A percentile compares a stretch with the other conserved stretches of the same genome.
Conservation (phyloP, 2,329 filamentous ascomycete genomes). For the Hymenoscyphus infarciens region DNA sequence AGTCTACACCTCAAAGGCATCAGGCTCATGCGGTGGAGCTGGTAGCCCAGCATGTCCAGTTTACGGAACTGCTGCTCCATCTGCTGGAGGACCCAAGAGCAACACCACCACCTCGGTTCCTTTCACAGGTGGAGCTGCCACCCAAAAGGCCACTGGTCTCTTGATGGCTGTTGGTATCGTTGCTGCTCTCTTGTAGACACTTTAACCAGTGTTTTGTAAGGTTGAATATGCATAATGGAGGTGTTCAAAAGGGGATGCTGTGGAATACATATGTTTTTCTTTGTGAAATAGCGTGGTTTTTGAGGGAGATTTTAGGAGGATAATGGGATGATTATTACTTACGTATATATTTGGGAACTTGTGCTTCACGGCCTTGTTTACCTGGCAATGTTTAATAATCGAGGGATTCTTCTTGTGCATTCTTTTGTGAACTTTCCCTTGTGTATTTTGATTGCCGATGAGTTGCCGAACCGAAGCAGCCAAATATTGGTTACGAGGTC, state of each 20-base stretch:
- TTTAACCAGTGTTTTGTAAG: neutral
- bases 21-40: neutral
- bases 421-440: too few species aligned
- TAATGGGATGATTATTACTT: neutral
- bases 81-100: conserved; percentile 3
- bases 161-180: conserved; percentile 24
- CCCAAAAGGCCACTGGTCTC: conserved; percentile 25
- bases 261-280: neutral
- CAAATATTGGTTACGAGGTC: too few species aligned
- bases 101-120: conserved; percentile 14
- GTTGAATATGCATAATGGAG: neutral
- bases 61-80: conserved; percentile 11
- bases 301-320: neutral
- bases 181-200: conserved; percentile 26
- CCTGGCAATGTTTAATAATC: neutral
- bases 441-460: neutral
- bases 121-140: conserved; percentile 22
- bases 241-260: neutral
- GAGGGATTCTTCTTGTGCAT: neutral
- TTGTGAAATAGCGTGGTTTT: neutral
- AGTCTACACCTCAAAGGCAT: neutral
- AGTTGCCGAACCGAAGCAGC: too few species aligned
- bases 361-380: neutral
- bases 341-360: neutral
- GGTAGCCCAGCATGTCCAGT: conserved; percentile 5